Conservation (phyloP, 345 rosid species). For the Physaria fendleri region DNA sequence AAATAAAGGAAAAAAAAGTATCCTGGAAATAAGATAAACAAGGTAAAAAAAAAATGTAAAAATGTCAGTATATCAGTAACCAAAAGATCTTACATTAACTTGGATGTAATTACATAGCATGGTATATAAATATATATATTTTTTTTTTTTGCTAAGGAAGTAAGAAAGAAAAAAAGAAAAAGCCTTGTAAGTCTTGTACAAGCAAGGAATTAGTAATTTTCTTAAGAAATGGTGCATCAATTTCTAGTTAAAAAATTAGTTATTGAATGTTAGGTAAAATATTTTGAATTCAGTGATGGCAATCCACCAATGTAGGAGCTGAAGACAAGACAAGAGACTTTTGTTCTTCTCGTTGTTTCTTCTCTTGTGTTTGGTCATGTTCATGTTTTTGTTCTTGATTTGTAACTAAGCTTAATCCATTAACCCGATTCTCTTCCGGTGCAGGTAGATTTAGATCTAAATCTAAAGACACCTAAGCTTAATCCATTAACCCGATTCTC, state of each 20-base stretch:
- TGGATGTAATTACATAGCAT: constrained; percentile 17
- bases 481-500: constrained; percentile 42
- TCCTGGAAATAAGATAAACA: too few species aligned
- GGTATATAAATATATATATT: constrained; percentile 1
- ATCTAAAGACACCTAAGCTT: too few species aligned
- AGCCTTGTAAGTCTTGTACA: constrained; percentile 18
- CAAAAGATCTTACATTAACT: background rate
- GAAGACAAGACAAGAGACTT: constrained; percentile 60
- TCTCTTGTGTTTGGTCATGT: constrained; percentile 38
- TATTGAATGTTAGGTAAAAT: too few species aligned
- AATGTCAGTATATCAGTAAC: too few species aligned
- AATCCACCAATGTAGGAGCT: constrained; percentile 87
- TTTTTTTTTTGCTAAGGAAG: constrained; percentile 15
- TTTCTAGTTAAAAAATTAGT: background rate
- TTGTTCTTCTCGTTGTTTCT: constrained; percentile 28
- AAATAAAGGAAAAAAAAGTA: too few species aligned
- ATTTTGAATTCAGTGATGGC: constrained; percentile 64
- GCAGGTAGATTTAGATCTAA: constrained; percentile 99
- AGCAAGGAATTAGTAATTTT: constrained; percentile 27
- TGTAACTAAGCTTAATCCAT: constrained; percentile 43
- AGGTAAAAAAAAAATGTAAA: too few species aligned
- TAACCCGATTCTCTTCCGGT: constrained; percentile 58
- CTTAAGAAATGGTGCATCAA: constrained; percentile 10
- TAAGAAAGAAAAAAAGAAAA: background rate
- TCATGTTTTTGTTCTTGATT: constrained; percentile 42